A percentile compares a stretch with the other conserved stretches of the same genome.
These are phyloP conservation scores for Trichoderma citrinoviride DNA, from an alignment of 2,329 filamentous ascomycete genomes.

Conservation along the genomic window DNA sequence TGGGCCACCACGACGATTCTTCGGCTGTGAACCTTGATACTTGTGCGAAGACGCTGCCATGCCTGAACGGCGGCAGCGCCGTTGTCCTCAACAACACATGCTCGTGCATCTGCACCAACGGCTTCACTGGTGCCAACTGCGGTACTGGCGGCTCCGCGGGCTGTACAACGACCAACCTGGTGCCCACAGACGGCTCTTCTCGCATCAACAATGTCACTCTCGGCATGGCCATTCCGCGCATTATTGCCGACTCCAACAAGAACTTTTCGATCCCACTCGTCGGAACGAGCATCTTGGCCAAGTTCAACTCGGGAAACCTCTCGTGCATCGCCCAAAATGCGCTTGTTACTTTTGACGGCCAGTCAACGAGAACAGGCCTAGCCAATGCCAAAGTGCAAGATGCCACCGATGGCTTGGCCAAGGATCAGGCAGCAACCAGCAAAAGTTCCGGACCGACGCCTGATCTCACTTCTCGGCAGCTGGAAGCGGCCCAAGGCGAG, in stretches of 20 bases:
- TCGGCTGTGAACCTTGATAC: slow-evolving; percentile 41
- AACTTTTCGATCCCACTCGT: slow-evolving; percentile 78
- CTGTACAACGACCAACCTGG: slow-evolving; percentile 51
- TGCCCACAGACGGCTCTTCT: slow-evolving; percentile 39
- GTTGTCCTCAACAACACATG: slow-evolving; percentile 67
- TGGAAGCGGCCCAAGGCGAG: not conserved
- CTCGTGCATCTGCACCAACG: slow-evolving; percentile 84
- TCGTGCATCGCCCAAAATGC: slow-evolving; percentile 85
- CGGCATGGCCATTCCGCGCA: slow-evolving; percentile 71
- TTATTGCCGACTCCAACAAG: slow-evolving; percentile 61
- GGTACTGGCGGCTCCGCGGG: slow-evolving; percentile 46
- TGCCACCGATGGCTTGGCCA: slow-evolving; percentile 22
- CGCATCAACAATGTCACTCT: slow-evolving; percentile 68
- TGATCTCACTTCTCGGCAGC: not conserved
- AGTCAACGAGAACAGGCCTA: slow-evolving; percentile 38
- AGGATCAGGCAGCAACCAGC: not conserved
- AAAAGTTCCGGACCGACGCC: not conserved
- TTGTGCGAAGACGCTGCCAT: slow-evolving; percentile 63
- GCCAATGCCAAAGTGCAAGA: slow-evolving; percentile 31
- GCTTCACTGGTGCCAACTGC: slow-evolving; percentile 67
- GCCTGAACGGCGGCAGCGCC: slow-evolving; percentile 77
- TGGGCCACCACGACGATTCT: slow-evolving; percentile 37
- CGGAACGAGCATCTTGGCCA: slow-evolving; percentile 64
- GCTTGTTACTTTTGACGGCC: slow-evolving; percentile 76
- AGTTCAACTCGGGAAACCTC: slow-evolving; percentile 72